phyloP scores from a whole-genome alignment of 345 rosid species.

The Pseudoturritis turrita region DNA sequence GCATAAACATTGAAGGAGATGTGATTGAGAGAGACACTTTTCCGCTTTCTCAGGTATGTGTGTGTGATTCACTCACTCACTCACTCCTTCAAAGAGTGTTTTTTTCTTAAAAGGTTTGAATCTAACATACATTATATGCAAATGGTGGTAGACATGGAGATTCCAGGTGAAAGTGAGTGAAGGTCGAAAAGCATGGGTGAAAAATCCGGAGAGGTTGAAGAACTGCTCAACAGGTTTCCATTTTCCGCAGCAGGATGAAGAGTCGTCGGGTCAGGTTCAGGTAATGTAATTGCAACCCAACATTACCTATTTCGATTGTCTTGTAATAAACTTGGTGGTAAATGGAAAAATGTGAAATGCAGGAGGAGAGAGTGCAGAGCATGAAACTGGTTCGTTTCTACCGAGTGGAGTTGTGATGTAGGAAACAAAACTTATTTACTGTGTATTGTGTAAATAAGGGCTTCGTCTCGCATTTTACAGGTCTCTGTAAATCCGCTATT shows the following conservation, averaged over 20 bases:
- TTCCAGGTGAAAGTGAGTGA: conserved; percentile 68
- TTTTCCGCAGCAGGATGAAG: conserved; percentile 49
- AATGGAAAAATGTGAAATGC: neutral
- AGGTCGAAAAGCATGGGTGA: conserved; percentile 86
- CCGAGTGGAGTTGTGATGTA: conserved; percentile 35
- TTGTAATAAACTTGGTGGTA: neutral
- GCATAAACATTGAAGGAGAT: conserved; percentile 50
- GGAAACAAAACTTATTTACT: neutral
- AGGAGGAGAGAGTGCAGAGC: conserved; percentile 55
- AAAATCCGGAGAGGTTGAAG: conserved; percentile 62
- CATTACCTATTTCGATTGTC: neutral
- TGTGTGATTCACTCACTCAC: neutral
- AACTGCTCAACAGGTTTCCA: conserved; percentile 80
- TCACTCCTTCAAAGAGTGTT: neutral
- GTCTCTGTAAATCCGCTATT: conserved; percentile 17
- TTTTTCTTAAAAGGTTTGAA: neutral
- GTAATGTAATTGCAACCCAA: conserved; percentile 27
- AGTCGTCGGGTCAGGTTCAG: conserved; percentile 30
- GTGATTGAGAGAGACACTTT: conserved; percentile 55
- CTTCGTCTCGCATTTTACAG: conserved; percentile 4
- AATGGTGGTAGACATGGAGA: conserved; percentile 62
- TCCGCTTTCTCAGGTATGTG: conserved; percentile 76
- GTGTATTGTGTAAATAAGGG: conserved; percentile 22
- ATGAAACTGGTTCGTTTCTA: conserved; percentile 68
- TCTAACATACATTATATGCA: neutral